Evolutionary conservation across 2,329 filamentous ascomycete genomes (phyloP).

Genomic region (Nigrospora oryzae): DNA sequence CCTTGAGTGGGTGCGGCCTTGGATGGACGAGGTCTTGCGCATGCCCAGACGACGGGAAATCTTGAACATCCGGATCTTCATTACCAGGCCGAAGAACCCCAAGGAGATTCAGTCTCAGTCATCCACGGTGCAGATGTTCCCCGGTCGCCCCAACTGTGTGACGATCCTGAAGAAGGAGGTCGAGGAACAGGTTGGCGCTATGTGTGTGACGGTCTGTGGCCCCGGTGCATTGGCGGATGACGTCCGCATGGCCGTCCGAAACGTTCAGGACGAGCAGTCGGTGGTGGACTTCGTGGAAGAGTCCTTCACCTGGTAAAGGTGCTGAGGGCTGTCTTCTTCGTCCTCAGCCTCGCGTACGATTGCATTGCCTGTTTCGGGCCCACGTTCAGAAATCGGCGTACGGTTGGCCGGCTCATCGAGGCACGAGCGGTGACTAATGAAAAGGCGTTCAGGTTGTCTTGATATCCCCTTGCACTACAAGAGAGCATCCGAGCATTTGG

Average conservation of each 20-base stretch:
- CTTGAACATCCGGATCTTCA: constrained; percentile 79
- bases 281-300: constrained; percentile 73
- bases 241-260: constrained; percentile 59
- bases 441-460: no score
- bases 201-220: constrained; percentile 77
- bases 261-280: constrained; percentile 48
- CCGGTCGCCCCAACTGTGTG: constrained; percentile 76
- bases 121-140: constrained; percentile 81
- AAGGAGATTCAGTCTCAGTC: constrained; percentile 71
- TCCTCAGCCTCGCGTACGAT: background rate
- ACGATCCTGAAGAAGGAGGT: constrained; percentile 77
- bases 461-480: no score
- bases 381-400: no score
- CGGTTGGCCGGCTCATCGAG: no score
- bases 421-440: no score
- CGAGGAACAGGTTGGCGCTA: constrained; percentile 73
- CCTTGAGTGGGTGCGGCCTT: constrained; percentile 87
- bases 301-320: constrained; percentile 57
- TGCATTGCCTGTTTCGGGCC: background rate
- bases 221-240: constrained; percentile 69
- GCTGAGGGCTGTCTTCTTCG: background rate
- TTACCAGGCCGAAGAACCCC: constrained; percentile 79
- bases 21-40: constrained; percentile 65
- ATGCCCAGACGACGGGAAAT: constrained; percentile 77
- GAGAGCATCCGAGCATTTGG: no score